A percentile compares a stretch with the other conserved stretches of the same genome.
phyloP scores from a whole-genome alignment of 768 basidiomycete species.

The Asterophora lycoperdoides region DNA sequence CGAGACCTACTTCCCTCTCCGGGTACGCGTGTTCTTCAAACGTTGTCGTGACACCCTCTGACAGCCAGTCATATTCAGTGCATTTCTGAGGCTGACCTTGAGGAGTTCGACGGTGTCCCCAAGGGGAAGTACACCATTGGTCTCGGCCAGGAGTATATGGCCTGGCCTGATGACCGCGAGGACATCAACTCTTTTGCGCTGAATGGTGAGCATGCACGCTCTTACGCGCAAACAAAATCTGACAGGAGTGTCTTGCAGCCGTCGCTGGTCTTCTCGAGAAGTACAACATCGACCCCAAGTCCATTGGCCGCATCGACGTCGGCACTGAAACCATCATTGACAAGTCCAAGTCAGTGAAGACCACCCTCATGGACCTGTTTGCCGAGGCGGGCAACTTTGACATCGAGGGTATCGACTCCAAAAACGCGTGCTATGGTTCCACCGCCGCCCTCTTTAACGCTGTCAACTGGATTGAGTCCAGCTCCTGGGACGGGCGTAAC shows the following conservation, averaged over 20 bases:
- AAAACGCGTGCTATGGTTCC: slow-evolving; percentile 99
- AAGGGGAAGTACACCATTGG: slow-evolving; percentile 99
- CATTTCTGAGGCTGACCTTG: slow-evolving; percentile 93
- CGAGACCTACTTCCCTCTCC: slow-evolving; percentile 92
- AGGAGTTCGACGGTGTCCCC: slow-evolving; percentile 89
- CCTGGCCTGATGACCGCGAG: slow-evolving; percentile 97
- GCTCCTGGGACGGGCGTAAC: slow-evolving; percentile 95
- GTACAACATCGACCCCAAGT: slow-evolving; percentile 92
- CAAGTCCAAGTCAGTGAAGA: slow-evolving; percentile 99
- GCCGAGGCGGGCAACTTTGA: slow-evolving; percentile 89
- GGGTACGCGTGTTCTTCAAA: slow-evolving; percentile 44
- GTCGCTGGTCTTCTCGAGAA: slow-evolving; percentile 88
- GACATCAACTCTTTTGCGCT: slow-evolving; percentile 98
- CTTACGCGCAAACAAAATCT: background rate
- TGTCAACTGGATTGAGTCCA: slow-evolving; percentile 95
- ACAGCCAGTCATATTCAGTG: slow-evolving; percentile 46
- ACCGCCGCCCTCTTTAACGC: slow-evolving; percentile 99
- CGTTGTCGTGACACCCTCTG: slow-evolving; percentile 6
- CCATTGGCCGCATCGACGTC: slow-evolving; percentile 96
- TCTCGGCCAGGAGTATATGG: slow-evolving; percentile 97
- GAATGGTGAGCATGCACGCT: slow-evolving; percentile 66
- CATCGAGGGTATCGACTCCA: slow-evolving; percentile 98
- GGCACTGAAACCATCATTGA: slow-evolving; percentile 99
- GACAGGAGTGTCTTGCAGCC: slow-evolving; percentile 40
- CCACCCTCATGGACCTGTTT: slow-evolving; percentile 97